Evolutionary conservation across 169 alveolate genomes (phyloP).

Genomic region (Ichthyophthirius multifiliis): DNA sequence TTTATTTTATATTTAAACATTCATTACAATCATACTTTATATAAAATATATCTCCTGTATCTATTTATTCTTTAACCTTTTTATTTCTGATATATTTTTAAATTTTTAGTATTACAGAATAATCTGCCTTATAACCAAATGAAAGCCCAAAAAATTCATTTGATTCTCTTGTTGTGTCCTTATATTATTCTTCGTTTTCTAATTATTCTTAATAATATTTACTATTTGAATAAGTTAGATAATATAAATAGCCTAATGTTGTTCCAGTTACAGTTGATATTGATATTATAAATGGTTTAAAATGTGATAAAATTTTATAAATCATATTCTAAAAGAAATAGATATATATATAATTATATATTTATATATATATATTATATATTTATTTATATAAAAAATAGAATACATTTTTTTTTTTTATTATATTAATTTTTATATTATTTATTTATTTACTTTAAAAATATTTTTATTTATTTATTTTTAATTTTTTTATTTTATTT

Average conservation of each 20-base stretch:
- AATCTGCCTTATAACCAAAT: constrained; percentile 10
- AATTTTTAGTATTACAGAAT: background rate
- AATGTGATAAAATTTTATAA: background rate
- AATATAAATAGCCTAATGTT: background rate
- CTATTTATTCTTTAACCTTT: background rate
- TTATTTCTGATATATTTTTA: background rate
- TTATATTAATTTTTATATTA: no score
- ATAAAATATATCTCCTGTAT: constrained; percentile 16
- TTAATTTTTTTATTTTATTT: no score
- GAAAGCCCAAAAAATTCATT: background rate
- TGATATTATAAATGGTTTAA: background rate
- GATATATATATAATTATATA: no score
- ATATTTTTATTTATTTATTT: no score
- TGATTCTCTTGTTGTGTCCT: constrained; percentile 16
- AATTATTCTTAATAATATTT: constrained; percentile 1
- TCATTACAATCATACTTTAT: constrained; percentile 16
- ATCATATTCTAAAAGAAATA: background rate
- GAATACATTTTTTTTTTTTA: no score
- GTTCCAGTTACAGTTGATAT: background rate
- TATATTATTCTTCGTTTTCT: constrained; percentile 16
- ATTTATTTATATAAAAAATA: no score
- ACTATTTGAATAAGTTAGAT: background rate
- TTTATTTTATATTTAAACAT: background rate
- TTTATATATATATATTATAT: no score
- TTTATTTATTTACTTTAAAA: no score